phyloP scores from a whole-genome alignment of 2,329 filamentous ascomycete genomes.

The Fusarium setosum region DNA sequence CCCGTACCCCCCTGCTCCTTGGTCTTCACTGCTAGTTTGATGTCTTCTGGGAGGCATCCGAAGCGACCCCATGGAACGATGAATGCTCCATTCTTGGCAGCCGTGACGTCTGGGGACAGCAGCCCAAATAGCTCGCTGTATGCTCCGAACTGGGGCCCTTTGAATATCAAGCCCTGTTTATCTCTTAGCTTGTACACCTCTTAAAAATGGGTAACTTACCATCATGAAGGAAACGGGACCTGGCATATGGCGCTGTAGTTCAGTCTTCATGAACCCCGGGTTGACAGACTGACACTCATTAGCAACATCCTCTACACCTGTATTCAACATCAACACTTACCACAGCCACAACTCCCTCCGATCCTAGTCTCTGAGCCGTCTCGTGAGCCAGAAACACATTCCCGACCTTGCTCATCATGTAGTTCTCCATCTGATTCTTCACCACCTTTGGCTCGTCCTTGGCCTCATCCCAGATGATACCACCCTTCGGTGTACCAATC shows the following conservation, averaged over 20 bases:
- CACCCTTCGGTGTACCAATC: constrained; percentile 24
- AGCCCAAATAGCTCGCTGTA: constrained; percentile 37
- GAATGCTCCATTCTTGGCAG: constrained; percentile 24
- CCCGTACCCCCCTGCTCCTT: constrained; percentile 14
- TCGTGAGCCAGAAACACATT: constrained; percentile 29
- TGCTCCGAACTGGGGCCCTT: constrained; percentile 29
- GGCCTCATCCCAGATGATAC: constrained; percentile 26
- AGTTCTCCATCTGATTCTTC: constrained; percentile 35
- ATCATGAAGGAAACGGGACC: constrained; percentile 29
- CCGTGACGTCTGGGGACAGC: constrained; percentile 27
- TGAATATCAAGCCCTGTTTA: constrained; percentile 29
- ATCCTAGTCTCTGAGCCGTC: constrained; percentile 15
- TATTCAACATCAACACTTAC: background rate
- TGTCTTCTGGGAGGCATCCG: constrained; percentile 23
- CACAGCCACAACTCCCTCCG: constrained; percentile 27
- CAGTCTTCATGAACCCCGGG: constrained; percentile 33
- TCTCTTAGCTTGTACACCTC: background rate
- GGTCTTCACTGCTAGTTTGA: constrained; percentile 19
- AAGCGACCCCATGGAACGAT: constrained; percentile 31
- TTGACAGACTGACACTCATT: constrained; percentile 25
- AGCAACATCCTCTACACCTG: background rate
- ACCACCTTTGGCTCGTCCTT: constrained; percentile 18
- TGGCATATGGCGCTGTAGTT: constrained; percentile 32
- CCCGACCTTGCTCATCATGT: constrained; percentile 36
- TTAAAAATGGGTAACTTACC: background rate